These are phyloP conservation scores for Erodium moschatum DNA, from an alignment of 441 rosid species.

Conservation along the genomic window DNA sequence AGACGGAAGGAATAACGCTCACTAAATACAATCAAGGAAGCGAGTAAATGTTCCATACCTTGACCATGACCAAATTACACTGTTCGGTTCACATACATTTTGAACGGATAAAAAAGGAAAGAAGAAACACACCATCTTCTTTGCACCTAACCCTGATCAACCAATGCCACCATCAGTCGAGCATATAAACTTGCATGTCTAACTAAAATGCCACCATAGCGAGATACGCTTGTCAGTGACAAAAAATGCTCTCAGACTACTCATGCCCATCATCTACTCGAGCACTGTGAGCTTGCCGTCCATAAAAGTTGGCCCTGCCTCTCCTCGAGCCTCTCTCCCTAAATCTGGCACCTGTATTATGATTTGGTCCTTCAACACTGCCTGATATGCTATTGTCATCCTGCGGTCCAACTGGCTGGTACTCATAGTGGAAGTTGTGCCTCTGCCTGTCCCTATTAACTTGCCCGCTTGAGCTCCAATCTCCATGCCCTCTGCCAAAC, in stretches of 20 bases:
- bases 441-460: slow-evolving; percentile 60
- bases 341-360: slow-evolving; percentile 42
- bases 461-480: slow-evolving; percentile 54
- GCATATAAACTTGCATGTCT: slow-evolving; percentile 13
- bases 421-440: slow-evolving; percentile 53
- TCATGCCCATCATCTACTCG: slow-evolving; percentile 31
- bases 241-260: slow-evolving; percentile 18
- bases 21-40: slow-evolving; percentile 25
- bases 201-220: slow-evolving; percentile 24
- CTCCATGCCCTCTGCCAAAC: slow-evolving; percentile 55
- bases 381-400: slow-evolving; percentile 31
- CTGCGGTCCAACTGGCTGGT: slow-evolving; percentile 67
- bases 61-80: slow-evolving; percentile 27
- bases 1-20: slow-evolving; percentile 16
- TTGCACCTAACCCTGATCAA: slow-evolving; percentile 36
- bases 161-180: slow-evolving; percentile 25
- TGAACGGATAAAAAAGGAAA: slow-evolving; percentile 20
- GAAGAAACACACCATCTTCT: slow-evolving; percentile 24
- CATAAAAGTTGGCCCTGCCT: slow-evolving; percentile 44
- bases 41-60: slow-evolving; percentile 30
- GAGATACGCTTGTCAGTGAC: slow-evolving; percentile 18
- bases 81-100: slow-evolving; percentile 24
- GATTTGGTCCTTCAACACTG: slow-evolving; percentile 39
- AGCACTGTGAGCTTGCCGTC: slow-evolving; percentile 39
- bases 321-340: slow-evolving; percentile 64